Evolutionary conservation across 345 rosid species (phyloP).

Genomic region (Populus simonii): DNA sequence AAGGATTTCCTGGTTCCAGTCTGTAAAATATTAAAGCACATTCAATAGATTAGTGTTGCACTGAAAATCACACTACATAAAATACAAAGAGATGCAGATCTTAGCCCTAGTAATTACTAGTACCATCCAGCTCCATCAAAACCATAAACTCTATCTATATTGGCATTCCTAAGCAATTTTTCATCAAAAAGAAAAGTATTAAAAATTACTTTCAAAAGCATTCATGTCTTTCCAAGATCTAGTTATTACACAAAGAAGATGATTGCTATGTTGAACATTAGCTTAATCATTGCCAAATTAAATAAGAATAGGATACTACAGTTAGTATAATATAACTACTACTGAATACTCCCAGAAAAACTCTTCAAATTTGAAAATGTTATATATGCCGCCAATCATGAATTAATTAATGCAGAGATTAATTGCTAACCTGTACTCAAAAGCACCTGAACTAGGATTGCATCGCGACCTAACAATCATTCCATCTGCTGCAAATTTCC

Average conservation of each 20-base stretch:
- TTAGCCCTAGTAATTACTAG: not conserved
- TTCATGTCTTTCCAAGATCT: not conserved
- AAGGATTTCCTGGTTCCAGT: conserved; percentile 42
- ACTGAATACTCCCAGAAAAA: not conserved
- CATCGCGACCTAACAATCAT: conserved; percentile 40
- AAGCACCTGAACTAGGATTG: conserved; percentile 47
- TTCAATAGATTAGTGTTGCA: not conserved
- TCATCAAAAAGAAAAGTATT: not conserved
- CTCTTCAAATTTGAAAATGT: not conserved
- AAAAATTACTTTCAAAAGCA: not conserved
- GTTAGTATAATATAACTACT: not conserved
- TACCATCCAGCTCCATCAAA: not conserved
- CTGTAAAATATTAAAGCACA: conserved; percentile 34
- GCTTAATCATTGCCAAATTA: not conserved
- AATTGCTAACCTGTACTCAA: conserved; percentile 53
- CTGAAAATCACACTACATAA: not conserved
- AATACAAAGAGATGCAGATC: not conserved
- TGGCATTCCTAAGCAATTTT: not conserved
- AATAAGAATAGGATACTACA: not conserved
- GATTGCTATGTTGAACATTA: not conserved
- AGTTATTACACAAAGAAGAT: not conserved
- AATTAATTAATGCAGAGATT: not conserved
- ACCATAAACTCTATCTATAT: not conserved
- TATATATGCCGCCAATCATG: not conserved
- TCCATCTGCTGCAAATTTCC: conserved; percentile 43